Base-by-base conservation (phyloP, 2,329 filamentous ascomycete genomes). In the Fusarium poae region DNA sequence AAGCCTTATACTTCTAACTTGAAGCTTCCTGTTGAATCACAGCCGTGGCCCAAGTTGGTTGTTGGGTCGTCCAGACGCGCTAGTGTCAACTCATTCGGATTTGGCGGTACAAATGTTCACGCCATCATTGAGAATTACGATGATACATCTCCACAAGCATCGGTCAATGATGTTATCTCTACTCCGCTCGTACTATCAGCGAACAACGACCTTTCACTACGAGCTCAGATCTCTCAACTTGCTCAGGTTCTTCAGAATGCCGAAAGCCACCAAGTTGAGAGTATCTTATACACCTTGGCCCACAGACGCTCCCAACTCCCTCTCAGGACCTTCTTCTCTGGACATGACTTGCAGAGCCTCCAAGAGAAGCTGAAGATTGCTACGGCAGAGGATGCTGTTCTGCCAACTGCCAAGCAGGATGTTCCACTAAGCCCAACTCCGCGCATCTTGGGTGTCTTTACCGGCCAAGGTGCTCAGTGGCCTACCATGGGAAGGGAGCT, bases 401-500 rank as follows among this genome's bases (percentile, higher is more conserved):
- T 57, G 18, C 43, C 32, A 3, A 15, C 25, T 12, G 21, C 45
- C 21, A 57, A 20, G 18, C 54, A 51, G 8, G 35, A 32, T 11
- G 18, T 32, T 12, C 34, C 44, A 5, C 1, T 25, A 0, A 34
- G 53, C 8, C 27, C n/a, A 5, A 4, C 11, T 4, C 34, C 34
- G 11, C 34, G 53, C 3, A 42, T 57, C 15, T 61, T 77, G 5
- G 74, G 74, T 5, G 68, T 79, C 8, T 79, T 79, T 45, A 79
- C 77, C 1, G 78, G 78, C 0, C 78, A 79, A 35, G 78, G 78
- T 16, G 77, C 78, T 0, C 77, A 79, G 44, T 79, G 75, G 74
- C 57, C 74, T 2, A 46, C 65, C 0, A 81, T 81, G 79, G 79
- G 78, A 12, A 55, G 61, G 6, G 63, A 73, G 40, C 25, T 62